phyloP scores from a whole-genome alignment of 768 basidiomycete genomes.

The Boletellus emodensis region DNA sequence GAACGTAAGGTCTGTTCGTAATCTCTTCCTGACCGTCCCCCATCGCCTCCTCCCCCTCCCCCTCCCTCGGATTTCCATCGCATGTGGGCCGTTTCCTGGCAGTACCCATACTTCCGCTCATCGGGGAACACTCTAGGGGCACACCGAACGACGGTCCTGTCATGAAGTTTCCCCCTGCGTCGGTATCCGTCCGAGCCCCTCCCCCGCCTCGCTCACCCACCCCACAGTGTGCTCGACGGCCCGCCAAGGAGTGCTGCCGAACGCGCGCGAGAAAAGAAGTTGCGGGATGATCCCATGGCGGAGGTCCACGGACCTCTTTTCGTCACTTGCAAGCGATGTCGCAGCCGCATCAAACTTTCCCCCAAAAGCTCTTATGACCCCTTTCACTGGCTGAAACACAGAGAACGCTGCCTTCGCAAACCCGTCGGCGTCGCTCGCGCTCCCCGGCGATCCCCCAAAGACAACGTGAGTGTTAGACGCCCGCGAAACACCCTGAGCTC shows the following conservation, averaged over 20 bases:
- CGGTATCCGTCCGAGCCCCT: slow-evolving; percentile 5
- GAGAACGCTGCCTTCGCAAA: slow-evolving; percentile 54
- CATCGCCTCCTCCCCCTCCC: neutral
- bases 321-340: slow-evolving; percentile 56
- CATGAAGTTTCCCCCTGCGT: slow-evolving; percentile 24
- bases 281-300: slow-evolving; percentile 52
- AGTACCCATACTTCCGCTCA: slow-evolving; percentile 12
- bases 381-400: slow-evolving; percentile 65
- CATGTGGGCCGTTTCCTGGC: slow-evolving; percentile 22
- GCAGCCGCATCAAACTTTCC: slow-evolving; percentile 58
- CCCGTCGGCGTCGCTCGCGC: slow-evolving; percentile 20
- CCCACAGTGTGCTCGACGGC: slow-evolving; percentile 21
- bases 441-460: slow-evolving; percentile 18
- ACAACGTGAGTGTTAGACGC: slow-evolving; percentile 17
- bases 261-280: slow-evolving; percentile 45
- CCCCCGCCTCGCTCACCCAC: slow-evolving; percentile 9
- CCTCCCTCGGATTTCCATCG: neutral
- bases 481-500: neutral
- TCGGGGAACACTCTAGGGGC: slow-evolving; percentile 25
- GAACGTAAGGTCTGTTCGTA: slow-evolving; percentile 7
- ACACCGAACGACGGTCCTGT: slow-evolving; percentile 16
- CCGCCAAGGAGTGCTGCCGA: slow-evolving; percentile 40
- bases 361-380: slow-evolving; percentile 62
- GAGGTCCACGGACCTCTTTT: slow-evolving; percentile 47
- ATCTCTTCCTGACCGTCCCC: neutral